Conservation (phyloP, 106 monocot species). For the Dioscorea dumetorum region DNA sequence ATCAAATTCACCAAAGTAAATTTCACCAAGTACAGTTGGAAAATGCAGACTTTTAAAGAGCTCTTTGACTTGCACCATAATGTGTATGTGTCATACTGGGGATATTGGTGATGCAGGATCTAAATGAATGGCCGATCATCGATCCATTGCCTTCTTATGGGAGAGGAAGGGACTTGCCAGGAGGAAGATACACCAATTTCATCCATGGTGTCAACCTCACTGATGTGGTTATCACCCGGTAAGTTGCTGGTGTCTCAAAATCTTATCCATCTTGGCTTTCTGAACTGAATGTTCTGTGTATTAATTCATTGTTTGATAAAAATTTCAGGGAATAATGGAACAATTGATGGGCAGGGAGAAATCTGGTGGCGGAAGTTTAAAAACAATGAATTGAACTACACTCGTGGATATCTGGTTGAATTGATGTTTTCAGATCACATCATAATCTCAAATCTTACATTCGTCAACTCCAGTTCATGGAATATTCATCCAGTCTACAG, state of each 20-base stretch:
- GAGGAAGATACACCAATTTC: conserved; percentile 37
- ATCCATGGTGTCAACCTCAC: conserved; percentile 47
- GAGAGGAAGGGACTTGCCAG: conserved; percentile 34
- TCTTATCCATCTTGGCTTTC: background rate
- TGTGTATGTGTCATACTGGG: background rate
- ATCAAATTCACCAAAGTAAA: no score
- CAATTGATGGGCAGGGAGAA: conserved; percentile 68
- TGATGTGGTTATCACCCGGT: conserved; percentile 43
- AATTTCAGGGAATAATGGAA: conserved; percentile 64
- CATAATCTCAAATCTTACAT: conserved; percentile 63
- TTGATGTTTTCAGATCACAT: conserved; percentile 47
- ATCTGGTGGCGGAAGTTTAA: conserved; percentile 83
- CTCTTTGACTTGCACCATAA: no score
- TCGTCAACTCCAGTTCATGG: conserved; percentile 56
- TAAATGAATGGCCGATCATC: conserved; percentile 35
- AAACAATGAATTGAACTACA: conserved; percentile 45
- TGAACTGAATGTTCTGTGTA: background rate
- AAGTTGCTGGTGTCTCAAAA: background rate
- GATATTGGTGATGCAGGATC: conserved; percentile 12
- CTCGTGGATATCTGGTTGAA: conserved; percentile 66
- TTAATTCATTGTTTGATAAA: background rate
- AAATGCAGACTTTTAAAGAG: no score
- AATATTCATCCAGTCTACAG: conserved; percentile 80
- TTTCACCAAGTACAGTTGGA: no score
- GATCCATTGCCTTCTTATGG: conserved; percentile 51